Percentiles rank a stretch among this genome's conserved stretches.
Conservation (phyloP, 768 basidiomycete genomes). For the Suillus clintonianus region DNA sequence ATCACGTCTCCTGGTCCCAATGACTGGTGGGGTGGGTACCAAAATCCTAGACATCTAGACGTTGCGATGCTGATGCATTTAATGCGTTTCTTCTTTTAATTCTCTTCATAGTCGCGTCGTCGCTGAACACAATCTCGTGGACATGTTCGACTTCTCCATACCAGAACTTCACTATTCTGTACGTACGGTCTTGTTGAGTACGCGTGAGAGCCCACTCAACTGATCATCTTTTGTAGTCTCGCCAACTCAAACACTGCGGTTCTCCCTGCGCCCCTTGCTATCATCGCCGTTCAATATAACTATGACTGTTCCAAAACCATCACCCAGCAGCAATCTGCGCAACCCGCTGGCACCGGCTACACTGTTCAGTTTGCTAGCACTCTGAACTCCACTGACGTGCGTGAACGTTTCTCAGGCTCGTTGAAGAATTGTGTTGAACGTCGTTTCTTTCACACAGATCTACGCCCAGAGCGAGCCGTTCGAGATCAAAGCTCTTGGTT, state of each 20-base stretch:
- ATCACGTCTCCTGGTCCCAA: constrained; percentile 47
- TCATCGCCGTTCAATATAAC: constrained; percentile 54
- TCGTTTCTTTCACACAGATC: constrained; percentile 41
- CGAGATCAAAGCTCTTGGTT: constrained; percentile 58
- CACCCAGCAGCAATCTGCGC: constrained; percentile 44
- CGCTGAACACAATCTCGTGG: constrained; percentile 63
- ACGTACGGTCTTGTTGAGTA: constrained; percentile 26
- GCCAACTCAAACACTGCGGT: constrained; percentile 44
- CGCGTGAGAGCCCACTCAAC: constrained; percentile 11
- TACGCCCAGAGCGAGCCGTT: constrained; percentile 58
- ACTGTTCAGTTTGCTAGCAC: constrained; percentile 50
- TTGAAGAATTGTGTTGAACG: neutral
- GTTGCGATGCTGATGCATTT: neutral
- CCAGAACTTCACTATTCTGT: constrained; percentile 54
- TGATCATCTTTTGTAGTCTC: constrained; percentile 34
- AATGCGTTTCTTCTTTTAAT: neutral
- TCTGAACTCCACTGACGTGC: constrained; percentile 54
- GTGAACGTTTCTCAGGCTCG: constrained; percentile 21
- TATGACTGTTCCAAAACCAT: constrained; percentile 60
- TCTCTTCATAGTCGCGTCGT: constrained; percentile 49
- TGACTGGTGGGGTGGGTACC: constrained; percentile 63
- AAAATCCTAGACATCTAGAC: neutral
- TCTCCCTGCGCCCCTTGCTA: constrained; percentile 36
- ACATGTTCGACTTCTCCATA: constrained; percentile 46
- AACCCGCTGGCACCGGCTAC: constrained; percentile 48